Evolutionary conservation across 2,329 filamentous ascomycete species (phyloP).

Genomic region (Epichloe uncinata): DNA sequence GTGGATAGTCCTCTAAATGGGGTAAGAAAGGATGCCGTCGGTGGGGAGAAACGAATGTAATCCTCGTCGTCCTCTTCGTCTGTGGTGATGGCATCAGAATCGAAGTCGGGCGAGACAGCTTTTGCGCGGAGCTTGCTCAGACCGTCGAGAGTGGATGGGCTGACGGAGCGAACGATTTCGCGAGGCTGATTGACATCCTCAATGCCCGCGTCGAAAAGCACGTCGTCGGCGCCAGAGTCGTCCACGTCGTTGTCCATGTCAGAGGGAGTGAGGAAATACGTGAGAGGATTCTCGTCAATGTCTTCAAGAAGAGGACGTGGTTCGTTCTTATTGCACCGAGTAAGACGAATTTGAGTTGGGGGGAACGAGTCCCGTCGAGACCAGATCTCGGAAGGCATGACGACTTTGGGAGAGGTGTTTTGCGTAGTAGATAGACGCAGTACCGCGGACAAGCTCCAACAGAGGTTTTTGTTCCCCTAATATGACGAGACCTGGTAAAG

Average conservation of each 20-base stretch:
- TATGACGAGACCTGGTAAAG: not conserved
- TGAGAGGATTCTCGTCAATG: conserved; percentile 40
- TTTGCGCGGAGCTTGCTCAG: conserved; percentile 29
- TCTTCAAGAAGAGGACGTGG: conserved; percentile 31
- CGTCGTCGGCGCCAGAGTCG: conserved; percentile 28
- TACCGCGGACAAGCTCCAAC: too few species aligned
- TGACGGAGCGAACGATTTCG: conserved; percentile 39
- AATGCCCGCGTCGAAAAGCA: conserved; percentile 45
- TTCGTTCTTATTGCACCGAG: conserved; percentile 20
- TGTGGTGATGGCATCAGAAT: conserved; percentile 29
- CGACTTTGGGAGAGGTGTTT: not conserved
- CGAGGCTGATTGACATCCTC: conserved; percentile 33
- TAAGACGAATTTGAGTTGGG: conserved; percentile 37
- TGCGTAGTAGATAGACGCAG: not conserved
- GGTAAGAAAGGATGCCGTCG: conserved; percentile 23
- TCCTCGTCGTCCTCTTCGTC: conserved; percentile 36
- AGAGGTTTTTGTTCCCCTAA: not conserved
- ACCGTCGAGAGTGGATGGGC: conserved; percentile 41
- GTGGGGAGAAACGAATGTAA: conserved; percentile 35
- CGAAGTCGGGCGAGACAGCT: conserved; percentile 22
- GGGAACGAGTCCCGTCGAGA: conserved; percentile 36
- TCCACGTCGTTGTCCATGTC: conserved; percentile 26
- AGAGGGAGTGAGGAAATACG: conserved; percentile 41
- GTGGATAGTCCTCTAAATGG: conserved; percentile 30
- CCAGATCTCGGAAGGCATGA: conserved; percentile 23